These are phyloP conservation scores for Dissoconium aciculare DNA, from an alignment of 2,329 filamentous ascomycete genomes.

Conservation along the genomic window DNA sequence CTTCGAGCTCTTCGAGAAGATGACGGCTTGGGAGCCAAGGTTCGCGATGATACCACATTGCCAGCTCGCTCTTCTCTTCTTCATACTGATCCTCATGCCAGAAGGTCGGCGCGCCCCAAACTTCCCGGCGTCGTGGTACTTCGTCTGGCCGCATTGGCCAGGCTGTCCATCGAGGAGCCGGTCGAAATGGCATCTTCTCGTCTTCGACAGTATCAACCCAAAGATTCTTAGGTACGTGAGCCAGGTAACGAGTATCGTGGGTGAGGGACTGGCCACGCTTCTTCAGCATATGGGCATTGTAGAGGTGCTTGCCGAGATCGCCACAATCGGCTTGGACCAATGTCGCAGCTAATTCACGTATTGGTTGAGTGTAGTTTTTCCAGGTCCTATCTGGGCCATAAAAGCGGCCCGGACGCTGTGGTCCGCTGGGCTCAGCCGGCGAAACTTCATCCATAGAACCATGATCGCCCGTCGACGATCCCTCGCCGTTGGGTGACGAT, in stretches of 20 bases:
- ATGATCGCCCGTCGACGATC: too few species aligned
- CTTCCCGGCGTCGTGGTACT: slow-evolving; percentile 46
- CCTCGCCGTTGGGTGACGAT: background rate
- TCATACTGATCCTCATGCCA: slow-evolving; percentile 6
- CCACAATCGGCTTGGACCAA: slow-evolving; percentile 48
- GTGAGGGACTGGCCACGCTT: slow-evolving; percentile 23
- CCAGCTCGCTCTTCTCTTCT: too few species aligned
- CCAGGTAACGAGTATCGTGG: slow-evolving; percentile 5
- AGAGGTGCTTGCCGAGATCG: slow-evolving; percentile 63
- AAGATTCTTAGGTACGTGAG: slow-evolving; percentile 27
- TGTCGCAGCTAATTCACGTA: slow-evolving; percentile 47
- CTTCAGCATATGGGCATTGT: slow-evolving; percentile 60
- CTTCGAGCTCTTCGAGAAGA: slow-evolving; percentile 56
- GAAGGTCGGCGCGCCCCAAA: slow-evolving; percentile 26
- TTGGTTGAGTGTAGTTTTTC: slow-evolving; percentile 45
- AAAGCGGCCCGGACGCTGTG: slow-evolving; percentile 47
- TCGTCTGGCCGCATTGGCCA: slow-evolving; percentile 58
- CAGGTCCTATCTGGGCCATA: slow-evolving; percentile 53
- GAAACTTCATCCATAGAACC: background rate
- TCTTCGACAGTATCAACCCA: slow-evolving; percentile 26
- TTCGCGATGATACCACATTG: slow-evolving; percentile 10
- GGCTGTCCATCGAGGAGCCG: slow-evolving; percentile 56
- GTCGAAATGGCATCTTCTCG: slow-evolving; percentile 26
- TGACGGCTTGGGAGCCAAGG: slow-evolving; percentile 39
- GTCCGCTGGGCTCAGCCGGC: slow-evolving; percentile 4